Conservation (phyloP, 345 rosid genomes). For the Cardiospermum halicacabum region DNA sequence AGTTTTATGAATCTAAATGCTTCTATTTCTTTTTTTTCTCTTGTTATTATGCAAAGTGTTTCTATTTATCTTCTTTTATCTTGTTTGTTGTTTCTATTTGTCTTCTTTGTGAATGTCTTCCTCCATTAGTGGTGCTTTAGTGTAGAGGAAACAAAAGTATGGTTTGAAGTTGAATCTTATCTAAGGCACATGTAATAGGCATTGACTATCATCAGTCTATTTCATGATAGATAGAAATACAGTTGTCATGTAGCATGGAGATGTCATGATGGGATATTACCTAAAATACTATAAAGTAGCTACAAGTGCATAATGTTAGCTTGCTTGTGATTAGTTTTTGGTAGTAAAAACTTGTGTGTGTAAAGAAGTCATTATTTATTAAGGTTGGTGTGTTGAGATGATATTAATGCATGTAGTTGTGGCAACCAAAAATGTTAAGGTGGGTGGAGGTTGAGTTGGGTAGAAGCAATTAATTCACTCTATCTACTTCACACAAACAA, state of each 20-base stretch:
- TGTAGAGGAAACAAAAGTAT: background rate
- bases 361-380: conserved; percentile 18
- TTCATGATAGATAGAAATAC: background rate
- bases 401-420: conserved; percentile 41
- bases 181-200: background rate
- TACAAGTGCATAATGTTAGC: conserved; percentile 1
- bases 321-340: background rate
- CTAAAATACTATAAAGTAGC: background rate
- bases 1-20: too few relatives aligned
- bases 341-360: too few relatives aligned
- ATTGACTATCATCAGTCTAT: background rate
- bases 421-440: conserved; percentile 25
- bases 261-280: background rate
- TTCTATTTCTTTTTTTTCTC: too few relatives aligned
- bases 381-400: conserved; percentile 27
- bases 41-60: too few relatives aligned
- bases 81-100: background rate
- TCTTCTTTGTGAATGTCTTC: conserved; percentile 8
- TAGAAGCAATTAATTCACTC: conserved; percentile 41
- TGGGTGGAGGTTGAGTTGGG: conserved; percentile 38
- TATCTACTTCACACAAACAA: conserved; percentile 16
- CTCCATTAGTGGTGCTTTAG: background rate
- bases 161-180: conserved; percentile 3
- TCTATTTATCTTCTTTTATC: too few relatives aligned
- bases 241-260: background rate